A percentile compares a stretch with the other conserved stretches of the same genome.
phyloP scores from a whole-genome alignment of 495 filamentous ascomycete genomes.

The Hypoxylon fragiforme region DNA sequence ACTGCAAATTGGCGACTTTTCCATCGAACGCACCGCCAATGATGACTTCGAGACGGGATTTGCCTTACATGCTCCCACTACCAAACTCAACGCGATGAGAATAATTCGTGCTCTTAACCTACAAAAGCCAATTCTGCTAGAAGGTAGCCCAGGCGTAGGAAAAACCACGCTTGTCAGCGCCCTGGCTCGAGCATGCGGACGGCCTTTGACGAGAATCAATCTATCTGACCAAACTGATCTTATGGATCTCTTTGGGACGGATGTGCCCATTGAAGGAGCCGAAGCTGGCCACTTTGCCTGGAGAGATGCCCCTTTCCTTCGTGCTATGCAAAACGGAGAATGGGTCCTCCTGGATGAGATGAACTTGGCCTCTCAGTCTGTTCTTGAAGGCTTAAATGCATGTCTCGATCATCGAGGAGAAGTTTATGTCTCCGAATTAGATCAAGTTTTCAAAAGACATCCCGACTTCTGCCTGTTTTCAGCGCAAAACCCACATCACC shows the following conservation, averaged over 20 bases:
- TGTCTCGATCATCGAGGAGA: conserved; percentile 97
- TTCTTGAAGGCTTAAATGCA: conserved; percentile 95
- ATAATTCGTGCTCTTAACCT: conserved; percentile 89
- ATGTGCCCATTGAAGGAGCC: conserved; percentile 90
- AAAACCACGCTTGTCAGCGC: conserved; percentile 93
- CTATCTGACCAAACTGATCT: conserved; percentile 97
- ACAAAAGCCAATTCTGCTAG: conserved; percentile 86
- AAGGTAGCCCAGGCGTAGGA: conserved; percentile 95
- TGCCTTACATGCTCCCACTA: conserved; percentile 85
- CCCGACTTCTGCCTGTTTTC: conserved; percentile 91
- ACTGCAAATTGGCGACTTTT: conserved; percentile 73
- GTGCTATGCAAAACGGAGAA: conserved; percentile 91
- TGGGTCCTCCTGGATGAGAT: conserved; percentile 99
- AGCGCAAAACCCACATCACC: conserved; percentile 96
- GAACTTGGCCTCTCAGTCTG: conserved; percentile 96
- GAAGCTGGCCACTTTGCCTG: conserved; percentile 87
- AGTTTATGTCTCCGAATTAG: conserved; percentile 91
- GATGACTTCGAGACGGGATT: conserved; percentile 63
- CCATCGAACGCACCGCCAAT: conserved; percentile 55
- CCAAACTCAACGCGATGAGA: conserved; percentile 83
- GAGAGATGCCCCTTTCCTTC: conserved; percentile 93
- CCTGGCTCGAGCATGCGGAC: conserved; percentile 74
- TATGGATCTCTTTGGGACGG: conserved; percentile 95
- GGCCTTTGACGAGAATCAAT: conserved; percentile 88
- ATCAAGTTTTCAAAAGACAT: conserved; percentile 88